Base-by-base conservation (phyloP, 257 asterid species). In the Capsicum baccatum region DNA sequence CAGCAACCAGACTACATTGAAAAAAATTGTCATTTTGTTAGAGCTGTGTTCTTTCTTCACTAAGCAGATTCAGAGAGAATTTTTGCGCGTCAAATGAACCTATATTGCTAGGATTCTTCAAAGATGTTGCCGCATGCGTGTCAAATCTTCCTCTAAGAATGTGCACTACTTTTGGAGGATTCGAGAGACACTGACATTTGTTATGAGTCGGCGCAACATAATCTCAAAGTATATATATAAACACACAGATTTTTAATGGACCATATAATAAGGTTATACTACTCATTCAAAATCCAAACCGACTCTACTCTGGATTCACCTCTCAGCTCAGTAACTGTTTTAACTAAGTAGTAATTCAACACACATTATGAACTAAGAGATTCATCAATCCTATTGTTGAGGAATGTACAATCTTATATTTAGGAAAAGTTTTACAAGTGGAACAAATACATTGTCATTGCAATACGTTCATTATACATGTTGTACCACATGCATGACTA, bases 1-100 rank as follows among this genome's bases (percentile, higher is more conserved):
- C 99, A 96, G 58, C 99, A 96, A 84, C 99, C 98, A 1, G 98
- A 96, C 99, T 95, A 79, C 81, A 85, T 12, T 66, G 73, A 7
- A 64, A 42, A 44, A 48, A 14, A 6, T 19, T 76, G 81, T 13
- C 3, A 52, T 52, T 74, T 26, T 21, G 26, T 76, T 21, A 76
- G 63, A 74, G 19, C 73, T 64, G 21, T 62, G 10, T 4, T 4
- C 69, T 63, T 63, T 9, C 71, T 64, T 37, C 9, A 10, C 42
- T 63, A 26, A 10, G 69, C 15, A 21, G 70, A 58, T 58, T 58
- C 21, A 15, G 54, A 48, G 54, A 12, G 11, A 48, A 8, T 17
- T 59, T 60, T 60, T n/a, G 39, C 1, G 0, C n/a, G n/a, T 12
- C 10, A 64, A 12, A 64, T 64, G 71, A 64, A 33, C 71, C 16